Evolutionary conservation across 768 basidiomycete genomes (phyloP).

Genomic region (Steccherinum ochraceum): DNA sequence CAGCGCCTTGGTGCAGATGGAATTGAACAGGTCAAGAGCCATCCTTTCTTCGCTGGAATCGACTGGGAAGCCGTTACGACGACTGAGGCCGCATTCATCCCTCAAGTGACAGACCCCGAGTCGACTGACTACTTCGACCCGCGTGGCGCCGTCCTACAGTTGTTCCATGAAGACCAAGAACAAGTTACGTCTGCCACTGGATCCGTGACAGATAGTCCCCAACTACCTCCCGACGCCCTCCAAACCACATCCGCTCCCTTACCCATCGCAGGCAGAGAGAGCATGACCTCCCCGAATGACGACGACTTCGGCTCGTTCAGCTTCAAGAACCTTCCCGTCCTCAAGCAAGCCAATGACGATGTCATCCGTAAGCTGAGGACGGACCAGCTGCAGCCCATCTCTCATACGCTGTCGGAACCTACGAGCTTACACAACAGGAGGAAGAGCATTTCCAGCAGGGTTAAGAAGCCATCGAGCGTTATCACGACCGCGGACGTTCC

Average conservation of each 20-base stretch:
- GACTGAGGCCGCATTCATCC: conserved; percentile 90
- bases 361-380: conserved; percentile 93
- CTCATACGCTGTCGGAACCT: conserved; percentile 68
- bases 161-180: conserved; percentile 88
- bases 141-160: conserved; percentile 83
- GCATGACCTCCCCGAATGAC: conserved; percentile 45
- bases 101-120: conserved; percentile 91
- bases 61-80: conserved; percentile 92
- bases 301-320: conserved; percentile 98
- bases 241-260: conserved; percentile 15
- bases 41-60: conserved; percentile 85
- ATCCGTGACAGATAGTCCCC: conserved; percentile 37
- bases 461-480: conserved; percentile 78
- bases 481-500: conserved; percentile 60
- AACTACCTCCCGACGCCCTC: conserved; percentile 12
- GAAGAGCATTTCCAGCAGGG: conserved; percentile 72
- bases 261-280: conserved; percentile 24
- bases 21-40: conserved; percentile 87
- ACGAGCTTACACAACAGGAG: conserved; percentile 52
- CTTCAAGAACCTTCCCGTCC: conserved; percentile 92
- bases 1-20: conserved; percentile 81
- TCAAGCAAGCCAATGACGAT: conserved; percentile 98
- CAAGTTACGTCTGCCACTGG: conserved; percentile 43
- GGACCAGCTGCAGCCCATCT: conserved; percentile 77
- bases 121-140: conserved; percentile 99